These are phyloP conservation scores for Aspergillus sp. DNA, from an alignment of 2,329 filamentous ascomycete species.

Conservation along the genomic window DNA sequence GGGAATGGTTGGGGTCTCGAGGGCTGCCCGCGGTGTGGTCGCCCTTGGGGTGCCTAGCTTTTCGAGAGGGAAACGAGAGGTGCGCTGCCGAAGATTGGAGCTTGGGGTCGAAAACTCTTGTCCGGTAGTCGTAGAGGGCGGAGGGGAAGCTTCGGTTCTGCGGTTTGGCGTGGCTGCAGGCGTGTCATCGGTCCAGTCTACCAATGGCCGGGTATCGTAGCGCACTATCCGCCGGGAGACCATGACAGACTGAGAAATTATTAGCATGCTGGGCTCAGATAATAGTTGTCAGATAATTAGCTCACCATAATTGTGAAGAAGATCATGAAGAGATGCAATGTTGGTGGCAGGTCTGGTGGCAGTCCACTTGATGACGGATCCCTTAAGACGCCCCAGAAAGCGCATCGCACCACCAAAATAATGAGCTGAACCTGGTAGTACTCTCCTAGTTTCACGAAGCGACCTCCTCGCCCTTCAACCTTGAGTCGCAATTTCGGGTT, in stretches of 20 bases:
- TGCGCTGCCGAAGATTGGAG: conserved; percentile 17
- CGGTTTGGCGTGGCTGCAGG: conserved; percentile 31
- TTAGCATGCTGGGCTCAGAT: conserved; percentile 22
- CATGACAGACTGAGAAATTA: conserved; percentile 34
- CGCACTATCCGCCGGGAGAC: conserved; percentile 42
- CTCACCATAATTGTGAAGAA: conserved; percentile 43
- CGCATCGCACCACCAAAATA: conserved; percentile 46
- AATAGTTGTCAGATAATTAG: neutral
- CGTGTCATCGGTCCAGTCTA: conserved; percentile 44
- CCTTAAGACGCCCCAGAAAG: conserved; percentile 47
- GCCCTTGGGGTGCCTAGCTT: conserved; percentile 38
- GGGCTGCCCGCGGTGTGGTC: conserved; percentile 27
- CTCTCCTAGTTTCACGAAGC: conserved; percentile 45
- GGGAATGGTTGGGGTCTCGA: conserved; percentile 30
- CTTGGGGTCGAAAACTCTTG: conserved; percentile 19
- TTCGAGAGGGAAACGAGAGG: conserved; percentile 43
- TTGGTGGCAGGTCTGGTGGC: conserved; percentile 32
- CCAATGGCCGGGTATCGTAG: conserved; percentile 44
- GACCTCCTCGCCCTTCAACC: conserved; percentile 44
- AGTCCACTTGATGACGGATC: conserved; percentile 40
- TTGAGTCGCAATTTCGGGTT: conserved; percentile 51
- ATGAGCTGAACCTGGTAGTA: conserved; percentile 53
- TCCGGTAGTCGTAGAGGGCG: conserved; percentile 19
- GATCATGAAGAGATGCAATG: conserved; percentile 44
- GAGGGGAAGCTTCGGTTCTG: conserved; percentile 22